Evolutionary conservation across 179 eudicot species (phyloP).

Genomic region (Corrigiola litoralis): DNA sequence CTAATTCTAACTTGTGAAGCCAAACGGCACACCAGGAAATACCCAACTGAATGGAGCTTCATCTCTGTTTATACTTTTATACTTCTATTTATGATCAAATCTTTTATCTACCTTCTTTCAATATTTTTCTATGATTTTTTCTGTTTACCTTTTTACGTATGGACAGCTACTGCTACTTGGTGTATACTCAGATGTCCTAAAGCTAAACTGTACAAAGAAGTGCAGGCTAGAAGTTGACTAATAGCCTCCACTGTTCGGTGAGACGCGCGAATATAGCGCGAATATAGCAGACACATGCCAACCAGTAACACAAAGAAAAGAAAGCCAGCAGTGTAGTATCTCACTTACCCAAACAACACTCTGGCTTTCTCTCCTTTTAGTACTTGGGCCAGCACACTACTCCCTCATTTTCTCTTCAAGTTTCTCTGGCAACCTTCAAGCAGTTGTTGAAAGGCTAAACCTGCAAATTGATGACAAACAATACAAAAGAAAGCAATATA

Average conservation of each 20-base stretch:
- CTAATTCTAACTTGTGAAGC: too few relatives aligned
- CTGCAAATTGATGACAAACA: constrained; percentile 12
- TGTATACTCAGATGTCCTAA: constrained; percentile 6
- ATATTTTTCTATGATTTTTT: neutral
- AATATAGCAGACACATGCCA: neutral
- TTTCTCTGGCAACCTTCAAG: neutral
- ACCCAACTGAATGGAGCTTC: too few relatives aligned
- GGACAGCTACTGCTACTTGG: neutral
- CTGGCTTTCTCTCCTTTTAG: constrained; percentile 28
- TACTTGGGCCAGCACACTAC: neutral
- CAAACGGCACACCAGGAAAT: too few relatives aligned
- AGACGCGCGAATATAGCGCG: neutral
- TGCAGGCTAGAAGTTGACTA: constrained; percentile 20
- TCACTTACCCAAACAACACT: constrained; percentile 28
- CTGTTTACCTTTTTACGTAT: neutral
- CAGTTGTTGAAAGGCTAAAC: constrained; percentile 21
- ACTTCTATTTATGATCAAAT: too few relatives aligned
- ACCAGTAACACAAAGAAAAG: constrained; percentile 22
- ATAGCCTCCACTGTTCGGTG: neutral
- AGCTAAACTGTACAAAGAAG: constrained; percentile 23
- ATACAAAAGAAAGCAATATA: constrained; percentile 19
- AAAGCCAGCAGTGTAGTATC: constrained; percentile 27
- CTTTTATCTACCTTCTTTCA: neutral
- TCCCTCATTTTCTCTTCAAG: neutral
- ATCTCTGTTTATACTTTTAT: neutral